Base-by-base conservation (phyloP, 2,329 filamentous ascomycete genomes). In the Fusarium gaditjirri region DNA sequence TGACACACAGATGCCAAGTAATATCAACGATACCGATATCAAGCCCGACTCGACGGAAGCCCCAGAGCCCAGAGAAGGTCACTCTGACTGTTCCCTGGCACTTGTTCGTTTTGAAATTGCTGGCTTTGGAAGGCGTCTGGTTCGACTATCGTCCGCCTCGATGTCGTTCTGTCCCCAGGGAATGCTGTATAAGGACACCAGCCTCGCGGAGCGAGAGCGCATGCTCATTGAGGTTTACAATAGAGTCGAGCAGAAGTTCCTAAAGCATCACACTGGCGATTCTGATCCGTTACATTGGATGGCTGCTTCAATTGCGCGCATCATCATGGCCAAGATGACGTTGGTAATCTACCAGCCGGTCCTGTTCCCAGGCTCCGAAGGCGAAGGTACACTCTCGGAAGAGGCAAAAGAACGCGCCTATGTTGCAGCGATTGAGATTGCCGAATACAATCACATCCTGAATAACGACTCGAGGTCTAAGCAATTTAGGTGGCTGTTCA, bases 251-350 rank as follows among this genome's bases (percentile, higher is more conserved):
- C 80, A 85, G 42, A 86, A 85, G 59, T 90, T 89, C 71, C 80
- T 90, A 25, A 81, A 81, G 41, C 83, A 90, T 62, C 86, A 86
- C 56, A 80, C 87, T 61, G 84, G 85, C 76, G 78, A 82, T 46
- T 82, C 74, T 70, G 80, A 88, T 49, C 84, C 87, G 1, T 81
- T 93, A 3, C 90, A 90, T 70, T 93, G 91, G 90, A 88, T 92
- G 31, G 88, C 88, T 12, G 90, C 89, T 8, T 92, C 92, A 33
- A 85, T 93, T 29, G 87, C 89, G 6, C 88, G 92, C 14, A 84
- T 95, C 36, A 90, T 95, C 69, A 88, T 94, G 82, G 90, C 91
- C 52, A 95, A 94, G 81, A 90, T 94, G 84, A 93, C 91, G 83
- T 85, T 96, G 39, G 87, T 94, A 66, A 87, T 94, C 5, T 93